Evolutionary conservation across 208 protist species (phyloP).

Genomic region (Leptomonas pyrrhocoris): DNA sequence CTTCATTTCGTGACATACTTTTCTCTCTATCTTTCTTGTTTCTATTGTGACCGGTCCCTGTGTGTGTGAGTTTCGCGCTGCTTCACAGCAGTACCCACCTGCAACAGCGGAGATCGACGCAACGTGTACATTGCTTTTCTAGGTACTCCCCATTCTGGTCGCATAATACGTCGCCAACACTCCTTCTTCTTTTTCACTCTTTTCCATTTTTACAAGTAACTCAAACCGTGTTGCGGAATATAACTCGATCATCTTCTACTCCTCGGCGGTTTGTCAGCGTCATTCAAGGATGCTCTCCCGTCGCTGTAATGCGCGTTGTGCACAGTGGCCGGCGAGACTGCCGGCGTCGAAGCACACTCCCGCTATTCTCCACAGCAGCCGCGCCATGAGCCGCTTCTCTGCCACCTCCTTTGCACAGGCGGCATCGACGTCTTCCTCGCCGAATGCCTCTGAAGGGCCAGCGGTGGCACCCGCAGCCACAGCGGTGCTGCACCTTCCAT

Average conservation of each 20-base stretch:
- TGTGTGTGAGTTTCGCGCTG: too few relatives aligned
- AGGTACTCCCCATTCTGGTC: too few relatives aligned
- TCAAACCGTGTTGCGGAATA: too few relatives aligned
- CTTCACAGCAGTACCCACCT: background rate
- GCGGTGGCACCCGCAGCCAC: background rate
- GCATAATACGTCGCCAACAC: background rate
- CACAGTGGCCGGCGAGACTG: background rate
- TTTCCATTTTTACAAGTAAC: slow-evolving; percentile 1
- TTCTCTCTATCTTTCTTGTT: background rate
- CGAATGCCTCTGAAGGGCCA: background rate
- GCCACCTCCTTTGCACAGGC: background rate
- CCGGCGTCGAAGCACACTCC: background rate
- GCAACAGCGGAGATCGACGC: background rate
- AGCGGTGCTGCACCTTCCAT: background rate
- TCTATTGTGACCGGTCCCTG: background rate
- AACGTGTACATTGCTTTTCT: background rate
- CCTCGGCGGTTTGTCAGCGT: too few relatives aligned
- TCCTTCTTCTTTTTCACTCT: background rate
- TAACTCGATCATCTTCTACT: too few relatives aligned
- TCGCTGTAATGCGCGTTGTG: background rate
- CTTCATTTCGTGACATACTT: too few relatives aligned
- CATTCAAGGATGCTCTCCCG: slow-evolving; percentile 9
- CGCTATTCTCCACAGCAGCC: background rate
- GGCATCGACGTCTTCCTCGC: background rate
- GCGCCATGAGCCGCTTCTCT: slow-evolving; percentile 16